Evolutionary conservation across 345 rosid species (phyloP).

Genomic region (Odontarrhena argentea): DNA sequence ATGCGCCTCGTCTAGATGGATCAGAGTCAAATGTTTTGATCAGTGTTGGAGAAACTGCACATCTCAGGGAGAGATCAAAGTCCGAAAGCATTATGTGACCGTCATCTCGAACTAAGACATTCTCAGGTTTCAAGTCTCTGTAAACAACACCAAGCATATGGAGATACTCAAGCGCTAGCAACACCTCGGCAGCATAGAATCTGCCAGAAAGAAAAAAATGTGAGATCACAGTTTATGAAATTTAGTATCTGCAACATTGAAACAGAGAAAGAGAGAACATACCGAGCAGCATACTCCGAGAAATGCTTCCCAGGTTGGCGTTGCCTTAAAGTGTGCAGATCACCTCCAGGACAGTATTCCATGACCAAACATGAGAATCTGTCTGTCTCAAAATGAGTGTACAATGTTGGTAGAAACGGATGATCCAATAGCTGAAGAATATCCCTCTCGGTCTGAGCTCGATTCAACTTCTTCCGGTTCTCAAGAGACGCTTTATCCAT

Average conservation of each 20-base stretch:
- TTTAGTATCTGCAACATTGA: background rate
- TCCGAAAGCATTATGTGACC: constrained; percentile 99
- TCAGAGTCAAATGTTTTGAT: constrained; percentile 64
- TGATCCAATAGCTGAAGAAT: constrained; percentile 94
- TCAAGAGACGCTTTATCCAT: constrained; percentile 99
- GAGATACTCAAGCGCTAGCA: constrained; percentile 94
- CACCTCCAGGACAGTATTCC: constrained; percentile 99
- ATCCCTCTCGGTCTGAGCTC: constrained; percentile 98
- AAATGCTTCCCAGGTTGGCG: constrained; percentile 96
- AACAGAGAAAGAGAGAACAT: constrained; percentile 32
- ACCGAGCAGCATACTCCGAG: constrained; percentile 98
- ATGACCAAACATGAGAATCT: constrained; percentile 95
- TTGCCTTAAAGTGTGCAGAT: constrained; percentile 91
- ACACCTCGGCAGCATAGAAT: constrained; percentile 94
- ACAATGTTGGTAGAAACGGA: constrained; percentile 94
- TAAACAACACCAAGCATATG: constrained; percentile 99
- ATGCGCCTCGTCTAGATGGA: constrained; percentile 72
- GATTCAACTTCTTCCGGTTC: constrained; percentile 83
- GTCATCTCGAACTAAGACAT: constrained; percentile 96
- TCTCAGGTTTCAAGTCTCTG: constrained; percentile 97
- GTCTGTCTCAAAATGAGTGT: constrained; percentile 95
- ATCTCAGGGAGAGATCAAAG: constrained; percentile 91
- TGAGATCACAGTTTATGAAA: background rate
- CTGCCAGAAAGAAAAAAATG: constrained; percentile 43
- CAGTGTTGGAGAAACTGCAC: constrained; percentile 90